Base-by-base conservation (phyloP, 345 rosid genomes). In the Isatis tinctoria region DNA sequence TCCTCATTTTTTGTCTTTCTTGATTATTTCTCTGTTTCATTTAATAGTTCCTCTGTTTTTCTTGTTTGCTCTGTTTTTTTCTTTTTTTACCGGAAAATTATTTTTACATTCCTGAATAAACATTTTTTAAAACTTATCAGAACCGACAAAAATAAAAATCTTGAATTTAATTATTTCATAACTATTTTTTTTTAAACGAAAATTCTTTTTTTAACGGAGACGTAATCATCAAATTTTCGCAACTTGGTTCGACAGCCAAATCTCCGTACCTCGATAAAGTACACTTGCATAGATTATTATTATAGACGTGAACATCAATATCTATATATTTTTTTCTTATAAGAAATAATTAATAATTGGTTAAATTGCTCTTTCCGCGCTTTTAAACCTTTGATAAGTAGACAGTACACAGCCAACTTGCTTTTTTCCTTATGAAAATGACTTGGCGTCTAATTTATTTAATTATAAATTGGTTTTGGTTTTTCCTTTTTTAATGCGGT, bases 231-330 rank as follows among this genome's bases (percentile, higher is more conserved):
- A 49, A 30, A 30, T 20, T 3, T 40, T 17, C 63, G 64, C 74
- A 68, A 74, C 36, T 68, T 68, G 63, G 68, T 68, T 68, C 30
- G 53, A 48, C 62, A 58, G 61, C 61, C 62, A 60, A 60, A 75
- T 60, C 57, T 61, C 70, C 69, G 78, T 67, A 74, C 78, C 14
- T 60, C 47, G 60, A 36, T 72, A 41, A 51, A 52, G 74, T 60
- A 56, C 70, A 69, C 51, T 69, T 69, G 40, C 49, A 16, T 48
- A 57, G 16, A 66, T 24, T 24, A 51, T 24, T 24, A 51, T 30
- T 16, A 33, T 33, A 36, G 2, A 39, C 65, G 17, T 20, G 65
- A 48, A 37, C 48, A 13, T 62, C 26, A 9, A 13, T 39, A 37
- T 62, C 11, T n/a, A n/a, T 58, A 13, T 20, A 24, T 32, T 2